A percentile compares a stretch with the other conserved stretches of the same genome.
These are phyloP conservation scores for Diaporthe humulicola DNA, from an alignment of 2,329 filamentous ascomycete species.

Conservation along the genomic window DNA sequence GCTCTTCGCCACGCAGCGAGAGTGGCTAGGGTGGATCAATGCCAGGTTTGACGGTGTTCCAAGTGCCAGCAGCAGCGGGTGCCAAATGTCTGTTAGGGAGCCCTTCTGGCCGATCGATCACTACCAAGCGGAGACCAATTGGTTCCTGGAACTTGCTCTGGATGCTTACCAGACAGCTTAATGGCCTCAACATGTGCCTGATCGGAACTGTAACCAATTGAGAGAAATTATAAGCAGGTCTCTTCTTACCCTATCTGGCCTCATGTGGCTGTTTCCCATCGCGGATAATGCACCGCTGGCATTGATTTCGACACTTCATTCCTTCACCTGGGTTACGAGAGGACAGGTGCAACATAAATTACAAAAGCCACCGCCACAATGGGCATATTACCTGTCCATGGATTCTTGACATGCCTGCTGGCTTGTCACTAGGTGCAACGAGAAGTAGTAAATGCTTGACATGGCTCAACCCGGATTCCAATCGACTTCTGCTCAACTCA, in stretches of 20 bases:
- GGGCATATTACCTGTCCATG: not conserved
- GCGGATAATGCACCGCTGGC: not conserved
- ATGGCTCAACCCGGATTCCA: not conserved
- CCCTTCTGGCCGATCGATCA: slow-evolving; percentile 28
- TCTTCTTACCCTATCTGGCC: not conserved
- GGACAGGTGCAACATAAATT: not conserved
- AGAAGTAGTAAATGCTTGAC: not conserved
- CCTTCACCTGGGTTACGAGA: not conserved
- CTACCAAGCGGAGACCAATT: slow-evolving; percentile 19
- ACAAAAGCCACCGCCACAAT: not conserved
- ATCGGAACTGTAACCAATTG: not conserved
- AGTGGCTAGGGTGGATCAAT: slow-evolving; percentile 4
- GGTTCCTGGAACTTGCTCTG: slow-evolving; percentile 12
- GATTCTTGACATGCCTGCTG: not conserved
- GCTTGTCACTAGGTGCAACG: not conserved
- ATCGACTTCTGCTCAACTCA: not conserved
- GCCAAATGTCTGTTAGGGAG: not conserved
- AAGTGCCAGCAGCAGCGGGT: not conserved
- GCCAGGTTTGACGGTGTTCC: slow-evolving; percentile 15
- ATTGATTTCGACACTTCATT: not conserved
- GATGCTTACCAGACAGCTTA: not conserved
- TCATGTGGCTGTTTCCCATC: not conserved
- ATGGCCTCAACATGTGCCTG: not conserved
- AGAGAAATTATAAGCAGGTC: not conserved
- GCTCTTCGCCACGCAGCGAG: slow-evolving; percentile 23